phyloP scores from a whole-genome alignment of 768 basidiomycete species.

The Naganishia antarctica region DNA sequence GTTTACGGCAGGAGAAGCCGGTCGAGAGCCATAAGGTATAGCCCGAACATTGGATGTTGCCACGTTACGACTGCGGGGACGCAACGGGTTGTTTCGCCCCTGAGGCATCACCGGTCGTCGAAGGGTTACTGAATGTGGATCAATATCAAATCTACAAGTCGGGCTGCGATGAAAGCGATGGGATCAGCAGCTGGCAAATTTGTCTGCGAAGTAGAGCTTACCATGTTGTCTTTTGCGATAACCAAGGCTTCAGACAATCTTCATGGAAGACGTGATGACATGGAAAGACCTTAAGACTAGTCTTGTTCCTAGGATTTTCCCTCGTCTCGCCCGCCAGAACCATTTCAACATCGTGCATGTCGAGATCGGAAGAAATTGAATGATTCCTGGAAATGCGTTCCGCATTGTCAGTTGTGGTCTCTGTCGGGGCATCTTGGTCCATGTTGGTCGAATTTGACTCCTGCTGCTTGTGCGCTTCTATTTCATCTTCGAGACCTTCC shows the following conservation, averaged over 20 bases:
- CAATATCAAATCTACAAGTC: slow-evolving; percentile 29
- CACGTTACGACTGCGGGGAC: background rate
- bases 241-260: slow-evolving; percentile 28
- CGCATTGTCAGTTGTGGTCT: background rate
- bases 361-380: slow-evolving; percentile 14
- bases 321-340: slow-evolving; percentile 7
- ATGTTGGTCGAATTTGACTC: background rate
- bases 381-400: background rate
- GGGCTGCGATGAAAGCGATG: slow-evolving; percentile 12
- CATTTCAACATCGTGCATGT: slow-evolving; percentile 28
- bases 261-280: slow-evolving; percentile 28
- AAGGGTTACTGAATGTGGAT: slow-evolving; percentile 29
- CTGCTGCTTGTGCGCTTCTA: slow-evolving; percentile 5
- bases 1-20: too few relatives aligned
- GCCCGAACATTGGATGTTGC: slow-evolving; percentile 10
- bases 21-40: slow-evolving; percentile 2
- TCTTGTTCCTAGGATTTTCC: slow-evolving; percentile 17
- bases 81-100: slow-evolving; percentile 1
- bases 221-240: slow-evolving; percentile 26
- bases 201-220: background rate
- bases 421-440: background rate
- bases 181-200: background rate
- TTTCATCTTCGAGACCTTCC: slow-evolving; percentile 20
- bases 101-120: slow-evolving; percentile 22
- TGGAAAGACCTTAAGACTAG: slow-evolving; percentile 26